A percentile compares a stretch with the other conserved stretches of the same genome.
Conservation (phyloP, 352 stramenopile genomes). For the Peronospora farinosa region DNA sequence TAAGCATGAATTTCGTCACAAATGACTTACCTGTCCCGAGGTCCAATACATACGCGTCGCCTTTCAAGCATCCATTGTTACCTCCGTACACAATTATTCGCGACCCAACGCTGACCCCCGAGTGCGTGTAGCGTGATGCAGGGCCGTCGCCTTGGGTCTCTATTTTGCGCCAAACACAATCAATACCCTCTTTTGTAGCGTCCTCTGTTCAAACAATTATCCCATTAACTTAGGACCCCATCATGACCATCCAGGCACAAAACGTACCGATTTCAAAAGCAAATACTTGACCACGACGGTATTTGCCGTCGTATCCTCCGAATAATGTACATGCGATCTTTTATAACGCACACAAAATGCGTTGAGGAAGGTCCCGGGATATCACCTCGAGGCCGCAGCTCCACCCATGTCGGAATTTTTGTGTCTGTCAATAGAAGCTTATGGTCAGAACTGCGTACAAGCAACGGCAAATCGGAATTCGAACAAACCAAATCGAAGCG, state of each 20-base stretch:
- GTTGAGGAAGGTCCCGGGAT: constrained; percentile 42
- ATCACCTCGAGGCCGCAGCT: constrained; percentile 40
- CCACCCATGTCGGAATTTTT: constrained; percentile 38
- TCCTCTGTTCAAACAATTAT: too few relatives aligned
- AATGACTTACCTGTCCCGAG: constrained; percentile 28
- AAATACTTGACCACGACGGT: constrained; percentile 42
- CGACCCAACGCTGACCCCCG: constrained; percentile 38
- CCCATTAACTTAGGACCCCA: too few relatives aligned
- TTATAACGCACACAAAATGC: constrained; percentile 46
- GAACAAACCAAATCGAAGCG: constrained; percentile 44
- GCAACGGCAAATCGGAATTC: neutral
- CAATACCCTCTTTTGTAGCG: too few relatives aligned
- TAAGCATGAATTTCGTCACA: neutral
- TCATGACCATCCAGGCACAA: neutral
- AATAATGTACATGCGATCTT: constrained; percentile 55
- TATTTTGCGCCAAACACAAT: too few relatives aligned
- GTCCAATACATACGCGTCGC: constrained; percentile 47
- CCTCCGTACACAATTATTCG: constrained; percentile 37
- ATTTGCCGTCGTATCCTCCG: constrained; percentile 57
- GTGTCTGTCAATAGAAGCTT: constrained; percentile 20
- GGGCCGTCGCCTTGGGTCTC: constrained; percentile 24
- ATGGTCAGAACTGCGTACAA: neutral
- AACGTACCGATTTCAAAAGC: constrained; percentile 37
- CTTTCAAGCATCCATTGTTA: constrained; percentile 56
- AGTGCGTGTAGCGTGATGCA: constrained; percentile 49